A percentile compares a stretch with the other conserved stretches of the same genome.
These are phyloP conservation scores for Parastagonospora nodorum DNA, from an alignment of 2,329 filamentous ascomycete genomes.

Conservation along the genomic window DNA sequence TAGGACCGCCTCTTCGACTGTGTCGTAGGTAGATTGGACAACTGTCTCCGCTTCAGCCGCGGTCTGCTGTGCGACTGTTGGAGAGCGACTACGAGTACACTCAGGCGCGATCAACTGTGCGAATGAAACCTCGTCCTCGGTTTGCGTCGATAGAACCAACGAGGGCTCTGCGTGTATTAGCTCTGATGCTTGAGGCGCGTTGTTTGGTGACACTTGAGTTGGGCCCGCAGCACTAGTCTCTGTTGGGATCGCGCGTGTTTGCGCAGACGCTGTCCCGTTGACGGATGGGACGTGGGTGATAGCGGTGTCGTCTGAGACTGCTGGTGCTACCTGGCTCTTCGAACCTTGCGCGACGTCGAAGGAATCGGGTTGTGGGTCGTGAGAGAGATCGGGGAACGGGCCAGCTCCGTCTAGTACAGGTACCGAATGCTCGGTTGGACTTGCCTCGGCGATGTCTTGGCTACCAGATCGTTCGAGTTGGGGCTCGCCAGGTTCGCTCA, in stretches of 20 bases:
- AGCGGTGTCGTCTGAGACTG: neutral
- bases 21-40: neutral
- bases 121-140: neutral
- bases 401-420: constrained; percentile 8
- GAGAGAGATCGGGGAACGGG: constrained; percentile 18
- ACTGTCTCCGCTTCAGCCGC: neutral
- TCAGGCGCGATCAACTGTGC: neutral
- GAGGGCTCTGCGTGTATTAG: neutral
- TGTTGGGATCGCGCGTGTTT: neutral
- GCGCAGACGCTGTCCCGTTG: neutral
- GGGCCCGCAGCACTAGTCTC: neutral
- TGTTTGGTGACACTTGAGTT: constrained; percentile 2
- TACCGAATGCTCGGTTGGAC: constrained; percentile 12
- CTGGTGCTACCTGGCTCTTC: neutral
- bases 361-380: constrained; percentile 5
- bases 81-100: neutral
- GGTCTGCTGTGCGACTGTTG: neutral
- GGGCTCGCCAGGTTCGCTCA: too few relatives aligned
- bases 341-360: neutral
- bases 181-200: neutral
- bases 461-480: neutral
- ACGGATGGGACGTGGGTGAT: neutral
- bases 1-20: neutral
- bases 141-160: neutral
- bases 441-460: constrained; percentile 4